Conservation (phyloP, 768 basidiomycete species). For the Termitomyces sp. region DNA sequence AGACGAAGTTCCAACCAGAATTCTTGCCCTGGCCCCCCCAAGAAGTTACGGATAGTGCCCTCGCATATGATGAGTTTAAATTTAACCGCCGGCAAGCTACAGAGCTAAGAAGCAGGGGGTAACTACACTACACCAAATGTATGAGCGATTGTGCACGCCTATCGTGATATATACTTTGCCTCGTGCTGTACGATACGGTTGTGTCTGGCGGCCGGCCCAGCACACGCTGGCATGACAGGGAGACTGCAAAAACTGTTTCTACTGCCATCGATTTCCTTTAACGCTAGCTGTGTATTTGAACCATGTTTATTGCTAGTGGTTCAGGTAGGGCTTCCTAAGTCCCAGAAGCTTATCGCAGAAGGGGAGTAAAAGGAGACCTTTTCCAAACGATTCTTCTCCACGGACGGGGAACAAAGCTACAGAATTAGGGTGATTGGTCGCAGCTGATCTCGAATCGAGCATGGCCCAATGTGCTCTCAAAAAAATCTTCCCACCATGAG, state of each 20-base stretch:
- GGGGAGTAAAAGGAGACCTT: neutral
- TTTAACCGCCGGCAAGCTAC: no score
- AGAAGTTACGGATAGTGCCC: no score
- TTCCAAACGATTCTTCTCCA: neutral
- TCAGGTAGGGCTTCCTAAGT: neutral
- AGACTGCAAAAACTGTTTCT: neutral
- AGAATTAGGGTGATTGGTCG: conserved; percentile 1
- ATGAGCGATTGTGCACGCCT: no score
- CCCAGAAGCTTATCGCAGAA: neutral
- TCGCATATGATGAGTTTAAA: no score
- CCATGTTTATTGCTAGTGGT: neutral
- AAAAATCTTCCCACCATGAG: conserved; percentile 5
- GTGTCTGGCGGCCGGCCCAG: no score
- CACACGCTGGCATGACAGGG: neutral
- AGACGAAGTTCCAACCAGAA: no score
- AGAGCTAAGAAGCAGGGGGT: no score
- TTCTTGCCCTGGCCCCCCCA: no score
- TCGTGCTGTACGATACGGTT: no score
- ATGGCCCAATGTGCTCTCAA: neutral
- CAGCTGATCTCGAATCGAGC: neutral
- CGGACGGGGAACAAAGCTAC: conserved; percentile 1
- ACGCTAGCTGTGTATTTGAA: neutral
- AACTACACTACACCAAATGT: no score
- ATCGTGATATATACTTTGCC: no score
- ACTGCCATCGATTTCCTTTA: neutral